A percentile compares a stretch with the other conserved stretches of the same genome.
phyloP scores from a whole-genome alignment of 2,329 filamentous ascomycete genomes.

The Thelonectria rubi region DNA sequence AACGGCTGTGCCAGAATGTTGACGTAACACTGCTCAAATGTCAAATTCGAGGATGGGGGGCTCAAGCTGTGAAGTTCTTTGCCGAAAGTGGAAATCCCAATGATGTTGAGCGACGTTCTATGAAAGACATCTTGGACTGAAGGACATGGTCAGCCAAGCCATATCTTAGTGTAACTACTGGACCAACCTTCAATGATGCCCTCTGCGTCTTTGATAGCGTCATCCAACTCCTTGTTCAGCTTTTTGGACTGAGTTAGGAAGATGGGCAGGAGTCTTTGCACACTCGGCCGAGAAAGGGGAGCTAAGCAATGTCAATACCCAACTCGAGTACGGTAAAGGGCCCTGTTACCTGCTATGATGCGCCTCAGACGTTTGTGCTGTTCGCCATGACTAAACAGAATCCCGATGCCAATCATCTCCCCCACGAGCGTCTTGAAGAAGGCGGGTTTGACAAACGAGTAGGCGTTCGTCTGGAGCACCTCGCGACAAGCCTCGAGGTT shows the following conservation, averaged over 20 bases:
- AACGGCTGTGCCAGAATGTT: neutral
- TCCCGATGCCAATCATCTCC: conserved; percentile 23
- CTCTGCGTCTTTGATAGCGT: neutral
- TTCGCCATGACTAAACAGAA: conserved; percentile 25
- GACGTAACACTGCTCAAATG: conserved; percentile 1
- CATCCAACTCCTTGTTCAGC: neutral
- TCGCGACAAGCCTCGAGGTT: conserved; percentile 25
- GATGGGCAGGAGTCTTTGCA: neutral
- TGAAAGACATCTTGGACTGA: neutral
- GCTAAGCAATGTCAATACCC: neutral
- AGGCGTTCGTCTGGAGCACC: conserved; percentile 25
- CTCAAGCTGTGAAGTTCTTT: neutral
- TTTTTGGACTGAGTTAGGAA: neutral
- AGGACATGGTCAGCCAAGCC: neutral
- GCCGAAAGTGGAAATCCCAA: neutral
- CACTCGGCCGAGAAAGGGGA: neutral
- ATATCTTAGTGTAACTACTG: neutral
- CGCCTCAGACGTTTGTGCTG: conserved; percentile 19
- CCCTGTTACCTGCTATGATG: neutral
- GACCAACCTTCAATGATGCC: neutral
- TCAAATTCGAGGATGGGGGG: neutral
- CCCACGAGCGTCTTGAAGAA: conserved; percentile 30
- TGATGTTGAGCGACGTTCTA: neutral
- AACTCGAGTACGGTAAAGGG: neutral
- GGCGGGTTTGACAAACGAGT: conserved; percentile 20